Evolutionary conservation across 1,284 basidiomycete genomes (phyloP).

Genomic region (Cryptococcus sp.): DNA sequence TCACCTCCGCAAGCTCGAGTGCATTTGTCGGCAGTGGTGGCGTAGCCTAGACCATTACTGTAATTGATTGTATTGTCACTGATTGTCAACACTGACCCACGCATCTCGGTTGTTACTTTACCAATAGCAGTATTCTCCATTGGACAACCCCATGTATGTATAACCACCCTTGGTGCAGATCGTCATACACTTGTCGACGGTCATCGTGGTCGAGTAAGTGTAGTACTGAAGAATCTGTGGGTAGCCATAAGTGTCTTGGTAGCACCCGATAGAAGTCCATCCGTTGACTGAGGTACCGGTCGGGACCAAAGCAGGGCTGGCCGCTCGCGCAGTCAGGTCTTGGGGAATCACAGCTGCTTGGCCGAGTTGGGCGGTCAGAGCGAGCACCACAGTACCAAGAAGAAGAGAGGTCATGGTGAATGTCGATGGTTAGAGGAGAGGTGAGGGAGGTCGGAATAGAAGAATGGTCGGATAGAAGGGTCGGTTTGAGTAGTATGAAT

Average conservation of each 20-base stretch:
- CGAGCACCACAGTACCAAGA: not conserved
- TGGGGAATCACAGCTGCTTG: not conserved
- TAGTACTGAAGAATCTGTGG: not conserved
- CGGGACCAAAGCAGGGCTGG: not conserved
- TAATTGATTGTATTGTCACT: not conserved
- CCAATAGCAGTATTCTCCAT: not conserved
- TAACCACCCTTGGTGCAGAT: slow-evolving; percentile 28
- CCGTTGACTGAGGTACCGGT: not conserved
- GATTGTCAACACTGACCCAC: too few relatives aligned
- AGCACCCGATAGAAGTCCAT: slow-evolving; percentile 2
- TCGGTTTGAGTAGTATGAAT: not conserved
- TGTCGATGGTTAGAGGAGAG: not conserved
- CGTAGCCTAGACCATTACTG: slow-evolving; percentile 4
- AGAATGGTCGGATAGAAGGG: not conserved
- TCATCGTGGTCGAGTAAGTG: slow-evolving; percentile 12
- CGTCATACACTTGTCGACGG: slow-evolving; percentile 18
- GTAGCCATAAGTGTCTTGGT: slow-evolving; percentile 2
- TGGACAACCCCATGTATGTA: slow-evolving; percentile 15
- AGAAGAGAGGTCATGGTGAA: not conserved
- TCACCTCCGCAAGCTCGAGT: slow-evolving; percentile 20
- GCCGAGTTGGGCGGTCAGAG: slow-evolving; percentile 5
- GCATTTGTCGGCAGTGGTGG: slow-evolving; percentile 9
- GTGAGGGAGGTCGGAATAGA: not conserved
- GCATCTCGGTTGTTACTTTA: too few relatives aligned
- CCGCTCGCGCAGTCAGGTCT: not conserved